phyloP scores from a whole-genome alignment of 78 protist species.

The Dictyostelium purpureum region DNA sequence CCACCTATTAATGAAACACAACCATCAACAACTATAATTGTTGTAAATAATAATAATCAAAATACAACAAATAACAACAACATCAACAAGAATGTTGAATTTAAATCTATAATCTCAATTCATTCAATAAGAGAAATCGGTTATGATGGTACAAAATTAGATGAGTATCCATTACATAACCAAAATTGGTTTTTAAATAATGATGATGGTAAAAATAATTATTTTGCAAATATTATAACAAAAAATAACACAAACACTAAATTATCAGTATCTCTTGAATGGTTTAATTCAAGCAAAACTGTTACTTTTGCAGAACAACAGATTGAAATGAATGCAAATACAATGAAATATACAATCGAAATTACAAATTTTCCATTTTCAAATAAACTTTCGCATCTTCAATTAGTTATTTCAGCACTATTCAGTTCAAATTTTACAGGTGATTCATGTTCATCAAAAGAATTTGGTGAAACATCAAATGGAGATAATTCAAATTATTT shows the following conservation, averaged over 20 bases:
- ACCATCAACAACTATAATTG: background rate
- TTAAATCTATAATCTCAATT: background rate
- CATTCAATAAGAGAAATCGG: background rate
- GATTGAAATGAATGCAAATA: background rate
- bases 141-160: background rate
- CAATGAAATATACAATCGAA: constrained; percentile 15
- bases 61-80: background rate
- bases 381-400: background rate
- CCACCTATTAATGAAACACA: background rate
- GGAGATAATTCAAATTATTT: background rate
- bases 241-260: background rate
- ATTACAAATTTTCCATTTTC: background rate
- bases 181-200: background rate
- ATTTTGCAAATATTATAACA: background rate
- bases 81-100: background rate
- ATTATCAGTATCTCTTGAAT: background rate
- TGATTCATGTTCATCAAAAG: background rate
- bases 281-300: background rate
- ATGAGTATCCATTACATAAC: background rate
- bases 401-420: constrained; percentile 21
- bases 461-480: background rate
- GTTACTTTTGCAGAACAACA: background rate
- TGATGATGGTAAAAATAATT: background rate
- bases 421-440: background rate
- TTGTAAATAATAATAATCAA: background rate